Evolutionary conservation across 2,329 filamentous ascomycete species (phyloP), one percentile per base, ranked within the genome.

Genomic region (Apiospora malaysiana): DNA sequence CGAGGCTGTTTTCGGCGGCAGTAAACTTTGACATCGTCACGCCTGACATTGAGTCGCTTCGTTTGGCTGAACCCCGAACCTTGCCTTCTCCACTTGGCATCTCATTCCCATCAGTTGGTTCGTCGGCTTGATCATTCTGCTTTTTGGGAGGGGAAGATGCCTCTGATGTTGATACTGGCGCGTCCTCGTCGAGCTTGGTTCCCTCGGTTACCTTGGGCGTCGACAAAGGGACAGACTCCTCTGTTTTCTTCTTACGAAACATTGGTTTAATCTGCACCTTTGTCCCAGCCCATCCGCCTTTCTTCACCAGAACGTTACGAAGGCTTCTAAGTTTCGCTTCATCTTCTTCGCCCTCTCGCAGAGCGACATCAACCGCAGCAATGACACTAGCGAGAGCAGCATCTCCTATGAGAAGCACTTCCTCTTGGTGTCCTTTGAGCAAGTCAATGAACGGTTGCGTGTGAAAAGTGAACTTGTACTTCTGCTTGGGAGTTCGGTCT

Each of bases 261-360:
- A 99, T 97, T 12, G 96, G 96, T 82, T 99, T 99, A 80, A 99
- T 98, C 82, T 99, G 96, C 2, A 99, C 94, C 81, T 99, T 99
- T 1, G 96, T 99, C 0, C 96, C 96, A 4, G 94, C 92, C 93
- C 95, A 98, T 25, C 91, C 91, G 1, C 95, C 94, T 81, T 99
- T 99, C 83, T 96, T 97, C 56, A 94, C 91, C 8, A 99, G 84
- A 7, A 97, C 95, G 73, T 95, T 95, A 71, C 93, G 92, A 68
- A 99, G 86, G 56, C 94, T 86, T 74, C 90, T 91, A n/a, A 99
- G 90, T 82, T 99, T 99, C 68, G 89, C 90, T 67, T 87, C 87
- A 77, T 99, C 97, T 80, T 99, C 96, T 25, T 94, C 85, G 0
- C 92, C 93, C 76, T 94, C 90, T 45, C 89, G 85, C 78, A 96